Evolutionary conservation across 2,329 filamentous ascomycete species (phyloP).

Genomic region (Arthrocladium fulminans): DNA sequence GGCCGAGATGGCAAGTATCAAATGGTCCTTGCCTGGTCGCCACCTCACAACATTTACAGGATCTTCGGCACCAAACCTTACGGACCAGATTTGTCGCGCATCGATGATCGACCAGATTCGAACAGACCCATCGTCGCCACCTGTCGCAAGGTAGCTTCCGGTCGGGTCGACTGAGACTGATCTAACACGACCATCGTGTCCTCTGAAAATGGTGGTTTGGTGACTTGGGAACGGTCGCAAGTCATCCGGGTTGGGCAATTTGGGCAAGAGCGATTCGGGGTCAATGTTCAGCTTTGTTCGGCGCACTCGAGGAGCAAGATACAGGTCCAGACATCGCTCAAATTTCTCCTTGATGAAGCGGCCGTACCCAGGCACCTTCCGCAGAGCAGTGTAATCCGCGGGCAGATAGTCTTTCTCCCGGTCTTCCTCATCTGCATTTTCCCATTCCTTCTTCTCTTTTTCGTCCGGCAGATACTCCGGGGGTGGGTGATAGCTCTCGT

Average conservation of each 20-base stretch:
- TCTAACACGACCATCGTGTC: conserved; percentile 81
- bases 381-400: conserved; percentile 69
- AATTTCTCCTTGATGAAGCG: conserved; percentile 91
- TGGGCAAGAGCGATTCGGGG: conserved; percentile 81
- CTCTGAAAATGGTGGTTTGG: conserved; percentile 75
- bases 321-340: conserved; percentile 88
- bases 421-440: conserved; percentile 79
- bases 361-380: conserved; percentile 86
- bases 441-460: conserved; percentile 77
- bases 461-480: conserved; percentile 84
- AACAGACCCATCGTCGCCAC: conserved; percentile 88
- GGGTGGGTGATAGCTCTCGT: conserved; percentile 93
- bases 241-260: conserved; percentile 85
- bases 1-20: conserved; percentile 72
- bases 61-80: conserved; percentile 61
- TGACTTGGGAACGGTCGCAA: conserved; percentile 90
- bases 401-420: conserved; percentile 83
- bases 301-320: conserved; percentile 82
- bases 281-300: conserved; percentile 96
- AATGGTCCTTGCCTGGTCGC: conserved; percentile 72
- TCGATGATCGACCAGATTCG: conserved; percentile 82
- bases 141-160: conserved; percentile 78
- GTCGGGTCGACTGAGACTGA: conserved; percentile 76
- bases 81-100: conserved; percentile 79
- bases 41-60: conserved; percentile 81